Evolutionary conservation across 2,329 filamentous ascomycete genomes (phyloP).

Genomic region (Beauveria asiatica): DNA sequence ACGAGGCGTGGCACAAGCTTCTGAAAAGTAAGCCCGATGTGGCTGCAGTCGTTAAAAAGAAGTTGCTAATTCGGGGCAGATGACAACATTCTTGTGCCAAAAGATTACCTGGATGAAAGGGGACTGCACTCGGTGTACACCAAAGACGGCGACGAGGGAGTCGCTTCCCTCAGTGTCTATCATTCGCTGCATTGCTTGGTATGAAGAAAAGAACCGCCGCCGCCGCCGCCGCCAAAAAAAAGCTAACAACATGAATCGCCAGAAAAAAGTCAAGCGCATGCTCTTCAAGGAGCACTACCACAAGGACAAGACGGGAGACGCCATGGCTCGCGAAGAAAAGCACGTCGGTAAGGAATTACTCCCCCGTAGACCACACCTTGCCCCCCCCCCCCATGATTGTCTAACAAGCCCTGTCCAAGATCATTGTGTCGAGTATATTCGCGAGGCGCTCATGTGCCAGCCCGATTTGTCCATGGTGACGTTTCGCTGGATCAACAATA

Average conservation of each 20-base stretch:
- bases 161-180: neutral
- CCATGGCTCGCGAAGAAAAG: neutral
- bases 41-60: neutral
- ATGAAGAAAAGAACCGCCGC: neutral
- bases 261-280: slow-evolving; percentile 8
- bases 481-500: slow-evolving; percentile 8
- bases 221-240: neutral
- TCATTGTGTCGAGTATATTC: slow-evolving; percentile 6
- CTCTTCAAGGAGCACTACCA: slow-evolving; percentile 2
- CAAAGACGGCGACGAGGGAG: neutral
- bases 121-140: neutral
- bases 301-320: neutral
- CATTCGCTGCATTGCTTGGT: neutral
- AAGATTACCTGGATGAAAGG: neutral
- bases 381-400: no score
- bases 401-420: neutral
- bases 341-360: neutral
- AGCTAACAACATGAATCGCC: neutral
- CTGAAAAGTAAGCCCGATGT: neutral
- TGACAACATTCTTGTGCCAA: neutral
- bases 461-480: slow-evolving; percentile 4
- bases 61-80: neutral
- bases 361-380: no score
- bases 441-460: slow-evolving; percentile 6
- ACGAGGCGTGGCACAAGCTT: neutral